Base-by-base conservation (phyloP, 2,329 filamentous ascomycete genomes). In the Podosphaera xanthii region DNA sequence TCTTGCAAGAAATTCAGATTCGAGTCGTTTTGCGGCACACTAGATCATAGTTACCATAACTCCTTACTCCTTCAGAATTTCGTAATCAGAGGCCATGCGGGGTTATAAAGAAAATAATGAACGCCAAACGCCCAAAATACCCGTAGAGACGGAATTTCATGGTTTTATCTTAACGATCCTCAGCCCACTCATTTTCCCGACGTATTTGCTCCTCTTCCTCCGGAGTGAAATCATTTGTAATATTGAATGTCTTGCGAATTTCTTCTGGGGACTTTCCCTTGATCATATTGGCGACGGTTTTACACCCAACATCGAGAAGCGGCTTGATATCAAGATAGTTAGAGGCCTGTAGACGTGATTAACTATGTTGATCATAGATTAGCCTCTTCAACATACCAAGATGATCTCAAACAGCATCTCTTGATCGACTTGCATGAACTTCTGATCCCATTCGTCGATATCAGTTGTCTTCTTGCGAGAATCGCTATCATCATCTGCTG, bases 351-450 rank as follows among this genome's bases (percentile, higher is more conserved):
- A 59, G 6, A 35, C 34, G 58, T 58, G 50, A 57, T 40, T 30
- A 52, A 54, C 14, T 38, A 12, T 36, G 14, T 35, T 35, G 36
- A 8, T 36, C 14, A 36, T 7, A 14, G 14, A 35, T 2, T 54
- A 14, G 33, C 14, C 30, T 10, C n/a, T 10, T 22, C 34, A 42
- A 77, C 84, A 61, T 79, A 92, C 88, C 34, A 98, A 79, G 66
- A 98, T 98, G 69, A 98, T 97, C 76, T 98, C 92, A 66, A 98
- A 98, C 1, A 98, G 81, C 92, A 98, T 97, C 74, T 98, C 92
- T 70, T 98, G 92, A 71, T 98, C 92, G 22, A 98, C 92, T 74
- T 97, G 91, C 92, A 98, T 97, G 73, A 97, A 98, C 75, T 98
- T 98, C 73, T 97, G 91, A 67, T 98, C 92, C 92, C 92, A 98